Evolutionary conservation across 2,329 filamentous ascomycete species (phyloP), one percentile per base, ranked within the genome.

Genomic region (Pseudogymnoascus sp.): DNA sequence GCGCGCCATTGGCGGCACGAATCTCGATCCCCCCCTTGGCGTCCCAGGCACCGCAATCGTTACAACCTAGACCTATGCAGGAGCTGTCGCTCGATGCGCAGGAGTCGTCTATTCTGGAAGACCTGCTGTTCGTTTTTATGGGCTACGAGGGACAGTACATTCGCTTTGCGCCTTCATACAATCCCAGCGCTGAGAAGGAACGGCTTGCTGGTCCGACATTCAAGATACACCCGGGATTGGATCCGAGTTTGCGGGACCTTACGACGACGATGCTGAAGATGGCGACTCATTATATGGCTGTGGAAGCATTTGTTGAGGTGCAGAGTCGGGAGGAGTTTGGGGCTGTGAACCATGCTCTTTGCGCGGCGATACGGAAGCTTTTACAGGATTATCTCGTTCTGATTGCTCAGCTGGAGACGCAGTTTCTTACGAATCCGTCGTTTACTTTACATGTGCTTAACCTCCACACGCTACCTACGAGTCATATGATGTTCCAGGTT

Each of bases 131-230:
- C 72, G 92, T 96, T 4, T 96, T 97, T 70, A 97, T 99, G 93
- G 95, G 95, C 23, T 96, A 92, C 67, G 95, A 99, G 76, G 95
- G 95, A n/a, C 92, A 96, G 74, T 97, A 97, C 73, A 90, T 99
- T 65, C 89, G 91, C 62, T 97, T 91, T 72, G 84, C 83, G 63
- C 89, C 91, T 67, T 83, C 84, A 7, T 97, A 96, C 73, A 88
- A 96, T 68, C 91, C 93, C 0, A 79, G 83, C 2, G 86, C 91
- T 60, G 95, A 99, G 77, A 91, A 93, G 70, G 91, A 96, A 71
- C 87, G 93, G 12, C 79, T 99, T 59, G 83, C 88, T 5, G 95
- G 95, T 0, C 95, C 95, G 1, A 78, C 81, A 8, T 97, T 92
- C 76, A 87, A 86, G 66, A 87, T 97, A 65, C 78, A 90, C 5